Evolutionary conservation across 2,329 filamentous ascomycete genomes (phyloP).

Genomic region (Rasamsonia emersonii): DNA sequence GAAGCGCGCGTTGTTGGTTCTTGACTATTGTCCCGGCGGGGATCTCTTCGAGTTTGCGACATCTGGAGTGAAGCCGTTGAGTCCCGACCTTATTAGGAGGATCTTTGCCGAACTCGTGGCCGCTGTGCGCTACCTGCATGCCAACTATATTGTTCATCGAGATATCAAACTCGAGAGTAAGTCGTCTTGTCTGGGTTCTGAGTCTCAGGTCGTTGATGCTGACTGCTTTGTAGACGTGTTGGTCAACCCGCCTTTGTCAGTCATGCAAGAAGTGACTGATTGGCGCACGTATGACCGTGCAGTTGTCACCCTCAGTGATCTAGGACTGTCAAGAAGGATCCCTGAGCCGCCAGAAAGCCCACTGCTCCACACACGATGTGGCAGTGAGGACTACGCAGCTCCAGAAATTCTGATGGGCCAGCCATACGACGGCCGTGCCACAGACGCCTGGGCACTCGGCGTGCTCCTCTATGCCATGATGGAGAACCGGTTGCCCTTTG

Average conservation of each 20-base stretch:
- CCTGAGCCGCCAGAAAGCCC: conserved; percentile 65
- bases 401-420: conserved; percentile 95
- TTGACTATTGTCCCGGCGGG: conserved; percentile 88
- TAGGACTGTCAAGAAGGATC: conserved; percentile 81
- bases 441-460: conserved; percentile 90
- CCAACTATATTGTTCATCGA: conserved; percentile 79
- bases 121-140: conserved; percentile 79
- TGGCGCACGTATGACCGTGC: conserved; percentile 72
- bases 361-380: conserved; percentile 85
- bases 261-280: conserved; percentile 58
- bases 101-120: conserved; percentile 85
- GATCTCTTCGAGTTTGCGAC: conserved; percentile 92
- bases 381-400: conserved; percentile 93
- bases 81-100: conserved; percentile 62
- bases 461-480: conserved; percentile 89
- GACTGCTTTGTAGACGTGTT: conserved; percentile 61
- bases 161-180: conserved; percentile 97
- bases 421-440: conserved; percentile 83
- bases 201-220: conserved; percentile 6
- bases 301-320: conserved; percentile 79
- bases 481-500: conserved; percentile 88
- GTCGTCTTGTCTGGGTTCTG: conserved; percentile 22
- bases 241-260: conserved; percentile 66
- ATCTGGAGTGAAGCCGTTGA: conserved; percentile 58
- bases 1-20: conserved; percentile 70